Evolutionary conservation across 257 asterid genomes (phyloP).

Genomic region (Ophiorrhiza pumila): DNA sequence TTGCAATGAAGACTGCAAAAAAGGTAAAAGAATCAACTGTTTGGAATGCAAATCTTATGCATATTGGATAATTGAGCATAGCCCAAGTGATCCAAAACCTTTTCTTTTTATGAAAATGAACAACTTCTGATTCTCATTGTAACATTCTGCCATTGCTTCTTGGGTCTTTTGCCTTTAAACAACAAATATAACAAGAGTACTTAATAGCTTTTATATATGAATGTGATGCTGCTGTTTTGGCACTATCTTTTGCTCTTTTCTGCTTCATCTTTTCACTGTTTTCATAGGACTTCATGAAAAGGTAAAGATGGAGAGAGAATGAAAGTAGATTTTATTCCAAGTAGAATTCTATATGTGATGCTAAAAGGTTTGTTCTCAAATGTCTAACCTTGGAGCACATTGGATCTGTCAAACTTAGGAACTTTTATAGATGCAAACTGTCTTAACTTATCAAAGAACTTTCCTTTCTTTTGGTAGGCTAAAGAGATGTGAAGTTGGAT

Average conservation of each 20-base stretch:
- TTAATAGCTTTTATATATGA: no score
- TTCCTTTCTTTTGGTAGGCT: neutral
- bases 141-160: neutral
- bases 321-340: constrained; percentile 22
- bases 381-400: constrained; percentile 4
- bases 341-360: constrained; percentile 8
- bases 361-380: constrained; percentile 20
- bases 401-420: constrained; percentile 20
- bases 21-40: constrained; percentile 37
- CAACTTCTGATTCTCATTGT: no score
- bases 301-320: constrained; percentile 23
- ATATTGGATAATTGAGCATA: neutral
- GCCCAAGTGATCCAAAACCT: neutral
- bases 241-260: constrained; percentile 22
- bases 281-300: constrained; percentile 41
- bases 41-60: constrained; percentile 12
- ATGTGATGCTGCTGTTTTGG: constrained; percentile 12
- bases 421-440: constrained; percentile 25
- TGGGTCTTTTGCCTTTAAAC: neutral
- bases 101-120: neutral
- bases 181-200: no score
- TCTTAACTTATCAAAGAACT: constrained; percentile 10
- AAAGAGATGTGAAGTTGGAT: neutral
- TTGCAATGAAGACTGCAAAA: constrained; percentile 28
- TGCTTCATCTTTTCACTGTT: constrained; percentile 38